Evolutionary conservation across 164 flowering plant genomes (phyloP).

Genomic region (Magnolia officinalis): DNA sequence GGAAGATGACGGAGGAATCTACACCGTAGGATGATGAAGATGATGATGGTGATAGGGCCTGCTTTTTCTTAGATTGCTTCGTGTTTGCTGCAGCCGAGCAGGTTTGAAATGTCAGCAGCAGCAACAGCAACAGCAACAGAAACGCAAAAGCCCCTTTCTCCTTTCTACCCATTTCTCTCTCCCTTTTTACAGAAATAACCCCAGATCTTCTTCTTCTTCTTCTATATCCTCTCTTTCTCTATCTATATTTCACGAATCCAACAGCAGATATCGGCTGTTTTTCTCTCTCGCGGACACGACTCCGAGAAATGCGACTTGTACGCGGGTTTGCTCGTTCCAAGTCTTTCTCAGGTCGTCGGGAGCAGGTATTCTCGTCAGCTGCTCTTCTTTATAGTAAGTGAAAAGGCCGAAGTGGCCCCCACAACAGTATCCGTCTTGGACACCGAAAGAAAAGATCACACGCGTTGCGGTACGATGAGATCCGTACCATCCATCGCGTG

Average conservation of each 20-base stretch:
- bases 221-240: too few species aligned
- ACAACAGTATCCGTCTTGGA: background rate
- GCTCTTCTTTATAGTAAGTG: background rate
- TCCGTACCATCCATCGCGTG: background rate
- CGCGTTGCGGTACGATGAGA: too few species aligned
- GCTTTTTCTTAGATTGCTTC: background rate
- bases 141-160: background rate
- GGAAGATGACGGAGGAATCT: background rate
- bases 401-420: background rate
- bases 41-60: background rate
- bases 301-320: background rate
- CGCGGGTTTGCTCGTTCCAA: background rate
- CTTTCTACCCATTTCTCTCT: background rate
- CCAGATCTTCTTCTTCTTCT: background rate
- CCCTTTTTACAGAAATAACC: background rate
- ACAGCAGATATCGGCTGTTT: background rate
- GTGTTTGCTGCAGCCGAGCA: constrained; percentile 2
- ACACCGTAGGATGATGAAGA: background rate
- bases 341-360: background rate
- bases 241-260: background rate
- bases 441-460: background rate
- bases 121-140: constrained; percentile 1
- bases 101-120: background rate
- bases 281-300: background rate
- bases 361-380: background rate